Evolutionary conservation across 805 yeast genomes (phyloP).

Genomic region (Saccharomyces paradoxus): DNA sequence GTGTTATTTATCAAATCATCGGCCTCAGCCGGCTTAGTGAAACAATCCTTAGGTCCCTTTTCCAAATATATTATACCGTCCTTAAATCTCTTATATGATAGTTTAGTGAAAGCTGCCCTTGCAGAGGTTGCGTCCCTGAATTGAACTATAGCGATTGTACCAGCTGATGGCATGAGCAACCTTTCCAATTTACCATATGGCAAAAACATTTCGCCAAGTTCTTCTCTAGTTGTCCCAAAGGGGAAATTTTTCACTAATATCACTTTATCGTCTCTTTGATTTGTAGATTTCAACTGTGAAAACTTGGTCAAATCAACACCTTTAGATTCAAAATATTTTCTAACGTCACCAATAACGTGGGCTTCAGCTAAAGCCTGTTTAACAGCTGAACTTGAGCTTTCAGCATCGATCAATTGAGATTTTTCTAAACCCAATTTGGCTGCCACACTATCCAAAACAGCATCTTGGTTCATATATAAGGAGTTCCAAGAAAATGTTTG

Average conservation of each 20-base stretch:
- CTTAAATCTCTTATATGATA: constrained; percentile 82
- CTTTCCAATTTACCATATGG: constrained; percentile 74
- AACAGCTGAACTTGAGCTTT: constrained; percentile 80
- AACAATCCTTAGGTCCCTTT: constrained; percentile 83
- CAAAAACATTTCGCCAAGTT: constrained; percentile 71
- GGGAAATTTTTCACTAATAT: constrained; percentile 88
- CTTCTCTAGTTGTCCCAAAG: constrained; percentile 72
- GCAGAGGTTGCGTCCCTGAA: constrained; percentile 77
- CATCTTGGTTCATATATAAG: constrained; percentile 80
- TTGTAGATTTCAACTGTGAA: constrained; percentile 33
- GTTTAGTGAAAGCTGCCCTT: constrained; percentile 78
- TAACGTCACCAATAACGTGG: constrained; percentile 84
- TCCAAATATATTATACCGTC: constrained; percentile 83
- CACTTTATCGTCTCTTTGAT: constrained; percentile 69
- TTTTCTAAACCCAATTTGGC: constrained; percentile 73
- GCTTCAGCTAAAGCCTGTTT: constrained; percentile 97
- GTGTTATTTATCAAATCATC: constrained; percentile 29
- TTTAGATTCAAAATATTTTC: constrained; percentile 74
- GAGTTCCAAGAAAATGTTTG: constrained; percentile 94
- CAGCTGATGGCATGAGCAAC: constrained; percentile 89
- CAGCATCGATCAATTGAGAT: constrained; percentile 79
- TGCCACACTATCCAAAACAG: constrained; percentile 87
- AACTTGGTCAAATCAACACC: constrained; percentile 81
- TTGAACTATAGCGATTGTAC: constrained; percentile 90
- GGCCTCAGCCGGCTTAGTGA: constrained; percentile 48